Evolutionary conservation across 352 stramenopile species (phyloP).

Genomic region (Globisporangium nodosum): DNA sequence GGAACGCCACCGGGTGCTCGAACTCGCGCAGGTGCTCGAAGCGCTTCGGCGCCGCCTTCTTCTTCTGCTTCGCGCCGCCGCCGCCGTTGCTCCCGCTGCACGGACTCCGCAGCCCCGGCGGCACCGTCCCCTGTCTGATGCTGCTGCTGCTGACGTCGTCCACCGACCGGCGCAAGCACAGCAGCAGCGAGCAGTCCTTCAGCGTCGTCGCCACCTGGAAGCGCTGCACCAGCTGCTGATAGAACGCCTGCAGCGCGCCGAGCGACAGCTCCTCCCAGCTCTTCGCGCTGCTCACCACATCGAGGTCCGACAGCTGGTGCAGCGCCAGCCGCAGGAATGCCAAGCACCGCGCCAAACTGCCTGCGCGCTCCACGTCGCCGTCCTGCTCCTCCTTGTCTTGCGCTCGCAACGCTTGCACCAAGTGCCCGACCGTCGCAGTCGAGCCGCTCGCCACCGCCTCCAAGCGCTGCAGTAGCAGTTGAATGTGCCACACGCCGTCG

Average conservation of each 20-base stretch:
- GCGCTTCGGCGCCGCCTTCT: conserved; percentile 13
- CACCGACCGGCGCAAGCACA: conserved; percentile 54
- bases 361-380: conserved; percentile 31
- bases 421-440: conserved; percentile 19
- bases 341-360: conserved; percentile 37
- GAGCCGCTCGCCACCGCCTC: conserved; percentile 11
- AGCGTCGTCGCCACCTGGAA: conserved; percentile 82
- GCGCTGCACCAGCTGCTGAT: conserved; percentile 53
- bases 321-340: conserved; percentile 49
- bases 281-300: conserved; percentile 17
- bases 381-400: conserved; percentile 2
- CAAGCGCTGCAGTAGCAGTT: conserved; percentile 38
- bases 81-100: conserved; percentile 11
- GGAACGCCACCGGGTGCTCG: conserved; percentile 55
- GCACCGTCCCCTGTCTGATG: conserved; percentile 3
- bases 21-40: conserved; percentile 70
- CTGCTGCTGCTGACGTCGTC: conserved; percentile 15
- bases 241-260: conserved; percentile 39
- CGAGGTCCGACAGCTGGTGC: conserved; percentile 29
- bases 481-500: conserved; percentile 68
- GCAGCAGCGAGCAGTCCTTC: conserved; percentile 79
- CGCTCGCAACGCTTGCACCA: conserved; percentile 16
- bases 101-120: conserved; percentile 4
- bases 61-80: not conserved
- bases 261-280: conserved; percentile 40